phyloP scores from a whole-genome alignment of 2,329 filamentous ascomycete species.

The Dendrostoma leiphaemia region DNA sequence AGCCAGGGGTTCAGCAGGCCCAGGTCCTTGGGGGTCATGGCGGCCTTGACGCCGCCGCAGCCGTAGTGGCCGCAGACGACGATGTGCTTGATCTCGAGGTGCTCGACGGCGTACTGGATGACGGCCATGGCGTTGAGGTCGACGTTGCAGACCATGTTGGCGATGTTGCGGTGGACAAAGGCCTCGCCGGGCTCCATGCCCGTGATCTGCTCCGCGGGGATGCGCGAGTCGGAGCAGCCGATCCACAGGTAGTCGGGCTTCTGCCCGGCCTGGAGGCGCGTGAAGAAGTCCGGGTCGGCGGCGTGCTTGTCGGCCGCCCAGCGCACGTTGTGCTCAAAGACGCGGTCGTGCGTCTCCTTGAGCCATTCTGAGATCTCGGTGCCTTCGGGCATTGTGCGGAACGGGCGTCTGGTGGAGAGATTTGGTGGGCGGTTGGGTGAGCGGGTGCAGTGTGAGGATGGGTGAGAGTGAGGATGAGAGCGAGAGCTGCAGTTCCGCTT shows the following conservation, averaged over 20 bases:
- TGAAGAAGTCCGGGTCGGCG: conserved; percentile 64
- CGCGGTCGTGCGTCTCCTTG: conserved; percentile 60
- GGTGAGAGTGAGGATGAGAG: neutral
- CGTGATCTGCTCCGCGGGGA: conserved; percentile 86
- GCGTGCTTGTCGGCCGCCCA: conserved; percentile 61
- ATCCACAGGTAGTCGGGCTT: conserved; percentile 78
- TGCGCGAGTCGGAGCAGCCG: conserved; percentile 85
- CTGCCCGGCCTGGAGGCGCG: conserved; percentile 62
- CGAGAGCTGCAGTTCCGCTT: too few relatives aligned
- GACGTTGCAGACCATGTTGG: conserved; percentile 77
- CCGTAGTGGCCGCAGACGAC: conserved; percentile 78
- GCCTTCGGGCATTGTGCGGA: conserved; percentile 28
- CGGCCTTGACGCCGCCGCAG: conserved; percentile 74
- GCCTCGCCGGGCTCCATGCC: conserved; percentile 84
- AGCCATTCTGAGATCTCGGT: conserved; percentile 53
- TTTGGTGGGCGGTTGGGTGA: neutral
- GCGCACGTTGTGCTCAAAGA: conserved; percentile 66
- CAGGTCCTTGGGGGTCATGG: conserved; percentile 68
- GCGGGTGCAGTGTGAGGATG: conserved; percentile 12
- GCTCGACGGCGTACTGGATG: conserved; percentile 81
- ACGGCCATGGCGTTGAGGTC: conserved; percentile 80
- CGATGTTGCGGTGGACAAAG: conserved; percentile 94
- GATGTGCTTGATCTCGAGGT: conserved; percentile 79
- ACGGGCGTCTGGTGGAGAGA: neutral
- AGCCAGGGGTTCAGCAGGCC: conserved; percentile 73